These are phyloP conservation scores for Marchantia paleacea DNA, from an alignment of 225 moss, liverwort and hornwort genomes.

Conservation along the genomic window DNA sequence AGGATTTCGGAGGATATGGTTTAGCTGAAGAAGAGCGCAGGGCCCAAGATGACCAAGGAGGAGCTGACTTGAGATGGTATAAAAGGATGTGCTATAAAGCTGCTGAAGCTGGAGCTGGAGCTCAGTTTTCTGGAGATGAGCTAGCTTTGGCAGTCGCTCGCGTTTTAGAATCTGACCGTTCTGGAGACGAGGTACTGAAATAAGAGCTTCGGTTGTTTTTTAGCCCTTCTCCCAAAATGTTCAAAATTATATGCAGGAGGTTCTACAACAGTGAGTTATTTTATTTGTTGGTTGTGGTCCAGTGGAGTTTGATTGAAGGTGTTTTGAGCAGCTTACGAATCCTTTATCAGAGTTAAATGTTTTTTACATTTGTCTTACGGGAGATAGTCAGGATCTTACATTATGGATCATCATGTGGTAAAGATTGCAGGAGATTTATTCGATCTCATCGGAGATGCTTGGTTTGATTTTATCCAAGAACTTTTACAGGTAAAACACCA, in stretches of 20 bases:
- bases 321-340: neutral
- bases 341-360: neutral
- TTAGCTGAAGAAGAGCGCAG: constrained; percentile 44
- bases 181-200: constrained; percentile 79
- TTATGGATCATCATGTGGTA: neutral
- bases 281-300: neutral
- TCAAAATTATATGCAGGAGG: neutral
- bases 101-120: constrained; percentile 41
- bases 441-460: constrained; percentile 89
- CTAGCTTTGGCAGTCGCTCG: constrained; percentile 80
- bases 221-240: too few relatives aligned
- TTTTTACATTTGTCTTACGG: neutral
- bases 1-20: constrained; percentile 12
- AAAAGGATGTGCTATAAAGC: constrained; percentile 70
- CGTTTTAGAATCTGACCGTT: constrained; percentile 77
- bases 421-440: constrained; percentile 93
- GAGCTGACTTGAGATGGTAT: constrained; percentile 70
- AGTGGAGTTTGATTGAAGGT: neutral
- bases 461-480: constrained; percentile 96
- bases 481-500: constrained; percentile 60
- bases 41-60: constrained; percentile 53
- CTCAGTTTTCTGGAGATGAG: constrained; percentile 92
- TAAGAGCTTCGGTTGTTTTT: neutral
- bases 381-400: neutral
- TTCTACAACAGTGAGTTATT: neutral